These are phyloP conservation scores for Vachellia collinsii DNA, from an alignment of 306 rosid genomes.

Conservation along the genomic window DNA sequence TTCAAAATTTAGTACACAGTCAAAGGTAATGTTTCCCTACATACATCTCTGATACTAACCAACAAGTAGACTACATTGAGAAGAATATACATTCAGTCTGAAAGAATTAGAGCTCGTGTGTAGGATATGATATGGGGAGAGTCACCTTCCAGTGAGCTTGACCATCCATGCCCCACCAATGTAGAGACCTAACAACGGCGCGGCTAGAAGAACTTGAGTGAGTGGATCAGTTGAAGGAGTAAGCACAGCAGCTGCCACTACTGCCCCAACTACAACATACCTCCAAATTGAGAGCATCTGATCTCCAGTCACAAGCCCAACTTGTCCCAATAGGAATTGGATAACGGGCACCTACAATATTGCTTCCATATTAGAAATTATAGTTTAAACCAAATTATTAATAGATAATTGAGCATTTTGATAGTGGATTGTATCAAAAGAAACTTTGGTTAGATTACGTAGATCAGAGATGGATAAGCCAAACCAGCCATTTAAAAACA, in stretches of 20 bases:
- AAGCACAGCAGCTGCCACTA: slow-evolving; percentile 83
- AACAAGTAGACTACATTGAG: background rate
- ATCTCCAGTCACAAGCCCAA: slow-evolving; percentile 85
- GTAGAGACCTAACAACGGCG: slow-evolving; percentile 82
- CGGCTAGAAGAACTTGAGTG: slow-evolving; percentile 87
- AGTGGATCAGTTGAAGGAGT: slow-evolving; percentile 94
- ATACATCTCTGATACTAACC: background rate
- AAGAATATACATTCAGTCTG: slow-evolving; percentile 7
- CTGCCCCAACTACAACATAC: slow-evolving; percentile 94
- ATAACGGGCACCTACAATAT: slow-evolving; percentile 80
- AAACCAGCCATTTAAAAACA: background rate
- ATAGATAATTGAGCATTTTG: background rate
- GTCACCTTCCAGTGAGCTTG: slow-evolving; percentile 77
- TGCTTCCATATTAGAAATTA: slow-evolving; percentile 20
- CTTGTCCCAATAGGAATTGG: slow-evolving; percentile 82
- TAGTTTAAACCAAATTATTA: background rate
- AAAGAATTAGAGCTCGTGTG: background rate
- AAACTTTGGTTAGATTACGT: background rate
- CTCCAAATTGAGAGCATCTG: slow-evolving; percentile 98
- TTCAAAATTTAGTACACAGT: background rate
- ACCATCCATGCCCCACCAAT: slow-evolving; percentile 95
- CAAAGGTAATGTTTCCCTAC: background rate
- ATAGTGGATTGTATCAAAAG: background rate
- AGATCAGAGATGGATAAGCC: background rate
- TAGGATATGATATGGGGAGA: background rate